Conservation (phyloP, 108 stramenopile species). For the Cyclotella baltica region DNA sequence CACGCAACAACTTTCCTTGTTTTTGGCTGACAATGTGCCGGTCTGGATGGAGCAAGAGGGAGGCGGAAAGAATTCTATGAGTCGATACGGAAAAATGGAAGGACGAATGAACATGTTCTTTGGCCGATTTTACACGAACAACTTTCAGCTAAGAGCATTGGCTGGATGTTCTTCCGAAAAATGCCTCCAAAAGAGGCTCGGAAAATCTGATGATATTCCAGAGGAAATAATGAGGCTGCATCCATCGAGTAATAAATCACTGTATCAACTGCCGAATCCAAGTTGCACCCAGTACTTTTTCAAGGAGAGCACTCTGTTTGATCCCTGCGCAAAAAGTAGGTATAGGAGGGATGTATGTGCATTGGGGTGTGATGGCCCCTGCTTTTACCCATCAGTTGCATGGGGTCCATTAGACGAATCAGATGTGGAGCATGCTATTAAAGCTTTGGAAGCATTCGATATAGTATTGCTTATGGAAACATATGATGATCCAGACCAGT, state of each 20-base stretch:
- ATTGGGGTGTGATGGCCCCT: slow-evolving; percentile 40
- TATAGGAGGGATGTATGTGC: slow-evolving; percentile 1
- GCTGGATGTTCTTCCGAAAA: slow-evolving; percentile 31
- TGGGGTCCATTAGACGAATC: slow-evolving; percentile 15
- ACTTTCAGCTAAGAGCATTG: slow-evolving; percentile 42
- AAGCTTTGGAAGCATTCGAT: slow-evolving; percentile 35
- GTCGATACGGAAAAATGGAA: background rate
- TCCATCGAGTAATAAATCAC: slow-evolving; percentile 1
- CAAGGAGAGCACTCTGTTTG: background rate
- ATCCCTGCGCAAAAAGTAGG: slow-evolving; percentile 11
- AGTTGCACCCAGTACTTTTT: slow-evolving; percentile 30
- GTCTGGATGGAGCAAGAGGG: slow-evolving; percentile 26
- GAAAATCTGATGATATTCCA: background rate
- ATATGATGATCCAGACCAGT: slow-evolving; percentile 22
- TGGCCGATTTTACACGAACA: slow-evolving; percentile 31
- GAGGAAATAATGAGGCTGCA: slow-evolving; percentile 17
- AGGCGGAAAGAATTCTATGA: background rate
- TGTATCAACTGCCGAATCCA: slow-evolving; percentile 9
- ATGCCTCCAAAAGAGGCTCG: slow-evolving; percentile 15
- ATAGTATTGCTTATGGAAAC: slow-evolving; percentile 34
- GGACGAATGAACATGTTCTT: slow-evolving; percentile 21
- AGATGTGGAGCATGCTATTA: slow-evolving; percentile 23
- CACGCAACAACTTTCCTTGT: slow-evolving; percentile 17
- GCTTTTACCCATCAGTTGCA: slow-evolving; percentile 36
- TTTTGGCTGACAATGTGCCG: slow-evolving; percentile 18